Evolutionary conservation across 768 basidiomycete genomes (phyloP).

Genomic region (Podaxis mareebaensis): DNA sequence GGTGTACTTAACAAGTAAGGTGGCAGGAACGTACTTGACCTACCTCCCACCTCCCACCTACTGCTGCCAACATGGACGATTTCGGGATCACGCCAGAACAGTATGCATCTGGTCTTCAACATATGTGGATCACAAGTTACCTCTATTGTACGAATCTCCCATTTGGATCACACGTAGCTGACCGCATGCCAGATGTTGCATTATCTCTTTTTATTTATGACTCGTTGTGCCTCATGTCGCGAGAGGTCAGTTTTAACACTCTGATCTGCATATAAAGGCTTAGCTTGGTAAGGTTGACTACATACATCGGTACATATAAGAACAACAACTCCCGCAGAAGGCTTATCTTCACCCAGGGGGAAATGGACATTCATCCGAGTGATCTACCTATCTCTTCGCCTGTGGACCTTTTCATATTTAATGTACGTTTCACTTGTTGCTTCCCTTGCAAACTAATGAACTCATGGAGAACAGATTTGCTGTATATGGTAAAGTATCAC

Average conservation of each 20-base stretch:
- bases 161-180: not conserved
- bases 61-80: not conserved
- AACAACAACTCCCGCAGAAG: not conserved
- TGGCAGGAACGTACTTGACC: too few relatives aligned
- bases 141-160: not conserved
- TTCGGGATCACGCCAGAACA: not conserved
- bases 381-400: not conserved
- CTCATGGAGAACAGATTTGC: not conserved
- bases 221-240: constrained; percentile 6
- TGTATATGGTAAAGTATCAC: not conserved
- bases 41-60: not conserved
- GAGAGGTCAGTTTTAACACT: not conserved
- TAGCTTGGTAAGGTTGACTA: not conserved
- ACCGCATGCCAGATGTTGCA: not conserved
- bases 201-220: not conserved
- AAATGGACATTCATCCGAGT: not conserved
- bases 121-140: not conserved
- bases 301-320: not conserved
- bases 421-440: not conserved
- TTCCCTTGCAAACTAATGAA: not conserved
- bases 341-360: not conserved
- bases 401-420: not conserved
- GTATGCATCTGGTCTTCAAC: not conserved
- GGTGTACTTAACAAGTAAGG: too few relatives aligned
- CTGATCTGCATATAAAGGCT: not conserved